These are phyloP conservation scores for Tetracladium setigerum DNA, from an alignment of 495 filamentous ascomycete species.

Conservation along the genomic window DNA sequence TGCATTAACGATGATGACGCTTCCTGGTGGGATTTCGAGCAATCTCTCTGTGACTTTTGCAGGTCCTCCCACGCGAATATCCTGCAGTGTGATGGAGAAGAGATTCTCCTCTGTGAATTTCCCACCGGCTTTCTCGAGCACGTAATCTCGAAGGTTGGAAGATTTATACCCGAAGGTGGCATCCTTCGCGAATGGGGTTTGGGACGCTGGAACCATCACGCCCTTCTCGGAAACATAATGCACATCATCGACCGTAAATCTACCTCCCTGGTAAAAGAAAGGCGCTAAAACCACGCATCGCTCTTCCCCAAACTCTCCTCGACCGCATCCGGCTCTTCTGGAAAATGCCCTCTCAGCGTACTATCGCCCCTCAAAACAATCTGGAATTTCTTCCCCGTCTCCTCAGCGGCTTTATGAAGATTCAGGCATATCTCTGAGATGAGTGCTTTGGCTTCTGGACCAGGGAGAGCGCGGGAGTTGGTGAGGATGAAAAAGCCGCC, in stretches of 20 bases:
- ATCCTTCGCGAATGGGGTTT: conserved; percentile 44
- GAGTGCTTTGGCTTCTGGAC: conserved; percentile 31
- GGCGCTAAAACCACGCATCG: conserved; percentile 41
- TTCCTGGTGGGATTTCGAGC: conserved; percentile 24
- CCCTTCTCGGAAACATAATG: conserved; percentile 45
- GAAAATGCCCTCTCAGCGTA: conserved; percentile 46
- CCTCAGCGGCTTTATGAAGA: conserved; percentile 30
- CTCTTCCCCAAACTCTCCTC: conserved; percentile 35
- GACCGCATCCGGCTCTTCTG: conserved; percentile 41
- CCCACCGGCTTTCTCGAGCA: conserved; percentile 40
- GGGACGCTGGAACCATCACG: conserved; percentile 34
- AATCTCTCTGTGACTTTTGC: conserved; percentile 32
- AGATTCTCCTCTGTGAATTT: conserved; percentile 27
- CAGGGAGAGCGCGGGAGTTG: conserved; percentile 45
- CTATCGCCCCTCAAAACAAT: conserved; percentile 47
- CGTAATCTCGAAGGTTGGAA: conserved; percentile 41
- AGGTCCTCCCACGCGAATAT: conserved; percentile 33
- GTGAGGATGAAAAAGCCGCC: conserved; percentile 49
- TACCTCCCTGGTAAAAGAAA: conserved; percentile 47
- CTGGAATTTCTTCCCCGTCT: conserved; percentile 32
- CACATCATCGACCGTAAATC: conserved; percentile 44
- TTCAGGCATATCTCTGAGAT: conserved; percentile 41
- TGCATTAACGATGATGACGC: conserved; percentile 43
- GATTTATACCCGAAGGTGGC: conserved; percentile 45
- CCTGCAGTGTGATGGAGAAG: conserved; percentile 34